Evolutionary conservation across 1,284 basidiomycete genomes (phyloP).

Genomic region (Ceratobasidium sp.): DNA sequence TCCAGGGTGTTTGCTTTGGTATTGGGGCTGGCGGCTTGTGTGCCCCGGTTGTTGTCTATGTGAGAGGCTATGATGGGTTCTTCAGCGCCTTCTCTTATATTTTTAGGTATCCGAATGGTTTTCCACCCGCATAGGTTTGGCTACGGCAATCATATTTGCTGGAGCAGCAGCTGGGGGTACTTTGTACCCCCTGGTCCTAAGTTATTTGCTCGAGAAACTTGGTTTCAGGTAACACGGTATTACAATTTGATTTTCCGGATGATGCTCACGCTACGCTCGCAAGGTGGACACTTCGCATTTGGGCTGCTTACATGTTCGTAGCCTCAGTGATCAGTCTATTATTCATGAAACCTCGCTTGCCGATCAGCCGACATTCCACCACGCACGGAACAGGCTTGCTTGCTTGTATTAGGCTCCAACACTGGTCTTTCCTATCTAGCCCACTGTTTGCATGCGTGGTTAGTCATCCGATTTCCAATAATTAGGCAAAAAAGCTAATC

Average conservation of each 20-base stretch:
- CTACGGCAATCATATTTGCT: constrained; percentile 39
- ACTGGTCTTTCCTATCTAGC: constrained; percentile 26
- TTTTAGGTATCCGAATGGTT: constrained; percentile 41
- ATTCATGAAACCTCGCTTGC: constrained; percentile 27
- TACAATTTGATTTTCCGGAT: neutral
- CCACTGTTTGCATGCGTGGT: constrained; percentile 33
- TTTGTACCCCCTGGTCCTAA: constrained; percentile 40
- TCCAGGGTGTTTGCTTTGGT: constrained; percentile 37
- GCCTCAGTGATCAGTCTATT: constrained; percentile 15
- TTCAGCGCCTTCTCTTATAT: neutral
- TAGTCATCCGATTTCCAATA: too few relatives aligned
- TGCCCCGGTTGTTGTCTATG: constrained; percentile 38
- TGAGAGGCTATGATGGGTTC: constrained; percentile 13
- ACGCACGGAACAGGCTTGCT: neutral
- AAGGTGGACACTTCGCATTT: constrained; percentile 39
- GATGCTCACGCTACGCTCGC: neutral
- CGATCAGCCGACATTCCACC: neutral
- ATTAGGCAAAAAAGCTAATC: too few relatives aligned
- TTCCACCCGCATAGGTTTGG: constrained; percentile 24
- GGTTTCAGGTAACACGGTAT: constrained; percentile 41
- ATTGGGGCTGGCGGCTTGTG: constrained; percentile 34
- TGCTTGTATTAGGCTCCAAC: neutral
- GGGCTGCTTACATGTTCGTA: constrained; percentile 11
- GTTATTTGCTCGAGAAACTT: constrained; percentile 35
- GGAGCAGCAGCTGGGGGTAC: constrained; percentile 42